A percentile compares a stretch with the other conserved stretches of the same genome.
Evolutionary conservation across 2,329 filamentous ascomycete species (phyloP).

Genomic region (Penicillium sp.): DNA sequence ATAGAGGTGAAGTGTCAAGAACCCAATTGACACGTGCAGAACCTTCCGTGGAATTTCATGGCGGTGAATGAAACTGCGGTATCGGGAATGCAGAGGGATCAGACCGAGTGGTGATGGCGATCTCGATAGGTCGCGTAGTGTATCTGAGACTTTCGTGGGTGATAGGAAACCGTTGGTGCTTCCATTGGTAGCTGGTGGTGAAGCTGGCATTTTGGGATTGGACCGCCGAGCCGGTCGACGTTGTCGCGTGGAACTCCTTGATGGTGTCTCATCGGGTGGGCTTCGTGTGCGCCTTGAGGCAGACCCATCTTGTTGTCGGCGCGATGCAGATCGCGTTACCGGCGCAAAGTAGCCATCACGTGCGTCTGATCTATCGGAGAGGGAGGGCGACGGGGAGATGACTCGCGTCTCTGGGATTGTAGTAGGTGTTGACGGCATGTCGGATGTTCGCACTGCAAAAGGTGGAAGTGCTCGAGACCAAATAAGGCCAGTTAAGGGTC

Average conservation of each 20-base stretch:
- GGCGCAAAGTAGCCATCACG: slow-evolving; percentile 70
- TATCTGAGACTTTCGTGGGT: slow-evolving; percentile 54
- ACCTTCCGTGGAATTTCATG: slow-evolving; percentile 95
- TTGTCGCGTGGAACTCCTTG: slow-evolving; percentile 50
- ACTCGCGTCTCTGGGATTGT: slow-evolving; percentile 76
- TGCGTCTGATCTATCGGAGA: slow-evolving; percentile 48
- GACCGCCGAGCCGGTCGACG: slow-evolving; percentile 38
- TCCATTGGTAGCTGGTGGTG: slow-evolving; percentile 40
- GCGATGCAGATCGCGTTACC: slow-evolving; percentile 71
- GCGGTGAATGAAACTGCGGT: slow-evolving; percentile 88
- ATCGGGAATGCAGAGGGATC: slow-evolving; percentile 92
- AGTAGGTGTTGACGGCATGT: slow-evolving; percentile 50
- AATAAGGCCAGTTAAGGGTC: slow-evolving; percentile 29
- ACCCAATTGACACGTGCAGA: slow-evolving; percentile 94
- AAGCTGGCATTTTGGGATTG: slow-evolving; percentile 43
- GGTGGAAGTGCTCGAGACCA: slow-evolving; percentile 49
- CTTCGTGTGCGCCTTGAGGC: slow-evolving; percentile 52
- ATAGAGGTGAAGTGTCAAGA: slow-evolving; percentile 87
- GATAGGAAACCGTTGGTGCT: slow-evolving; percentile 38
- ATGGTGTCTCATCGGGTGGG: slow-evolving; percentile 16
- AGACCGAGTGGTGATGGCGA: slow-evolving; percentile 90
- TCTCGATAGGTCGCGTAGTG: slow-evolving; percentile 85
- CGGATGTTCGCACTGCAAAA: slow-evolving; percentile 36
- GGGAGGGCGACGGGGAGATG: slow-evolving; percentile 83
- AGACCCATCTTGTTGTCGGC: slow-evolving; percentile 51